Conservation (phyloP, 495 filamentous ascomycete species). For the Achaetomiella virescens region DNA sequence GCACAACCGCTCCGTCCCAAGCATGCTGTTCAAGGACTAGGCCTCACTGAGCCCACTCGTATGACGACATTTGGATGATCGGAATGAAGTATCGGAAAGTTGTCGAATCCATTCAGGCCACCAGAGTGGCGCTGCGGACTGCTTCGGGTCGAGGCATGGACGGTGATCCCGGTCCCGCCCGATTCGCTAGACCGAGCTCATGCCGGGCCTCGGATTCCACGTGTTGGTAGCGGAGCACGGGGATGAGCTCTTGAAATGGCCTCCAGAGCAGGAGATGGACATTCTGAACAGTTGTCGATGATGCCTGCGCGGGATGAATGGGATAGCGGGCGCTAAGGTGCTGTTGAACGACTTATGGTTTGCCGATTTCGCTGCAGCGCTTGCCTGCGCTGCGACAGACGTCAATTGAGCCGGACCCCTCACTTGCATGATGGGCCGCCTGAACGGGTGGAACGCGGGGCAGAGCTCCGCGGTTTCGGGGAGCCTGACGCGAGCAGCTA, state of each 20-base stretch:
- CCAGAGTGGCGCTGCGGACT: background rate
- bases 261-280: background rate
- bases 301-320: background rate
- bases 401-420: background rate
- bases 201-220: constrained; percentile 25
- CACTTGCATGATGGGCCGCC: background rate
- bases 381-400: background rate
- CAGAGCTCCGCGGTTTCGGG: constrained; percentile 1
- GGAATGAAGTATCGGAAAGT: background rate
- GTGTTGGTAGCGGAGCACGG: constrained; percentile 11
- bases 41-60: constrained; percentile 7
- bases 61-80: constrained; percentile 10
- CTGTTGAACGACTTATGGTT: background rate
- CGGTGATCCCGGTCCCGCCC: constrained; percentile 20
- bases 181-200: constrained; percentile 14
- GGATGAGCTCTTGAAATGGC: background rate
- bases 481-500: background rate
- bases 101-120: background rate
- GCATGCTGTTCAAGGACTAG: background rate
- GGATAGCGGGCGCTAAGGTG: too few species aligned
- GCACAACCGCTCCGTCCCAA: constrained; percentile 11
- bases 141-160: constrained; percentile 9
- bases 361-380: too few species aligned
- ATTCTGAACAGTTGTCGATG: background rate
- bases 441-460: constrained; percentile 4